A percentile compares a stretch with the other conserved stretches of the same genome.
These are phyloP conservation scores for Suhomyces ambrosiae DNA, from an alignment of 1,139 yeast species.

Conservation along the genomic window DNA sequence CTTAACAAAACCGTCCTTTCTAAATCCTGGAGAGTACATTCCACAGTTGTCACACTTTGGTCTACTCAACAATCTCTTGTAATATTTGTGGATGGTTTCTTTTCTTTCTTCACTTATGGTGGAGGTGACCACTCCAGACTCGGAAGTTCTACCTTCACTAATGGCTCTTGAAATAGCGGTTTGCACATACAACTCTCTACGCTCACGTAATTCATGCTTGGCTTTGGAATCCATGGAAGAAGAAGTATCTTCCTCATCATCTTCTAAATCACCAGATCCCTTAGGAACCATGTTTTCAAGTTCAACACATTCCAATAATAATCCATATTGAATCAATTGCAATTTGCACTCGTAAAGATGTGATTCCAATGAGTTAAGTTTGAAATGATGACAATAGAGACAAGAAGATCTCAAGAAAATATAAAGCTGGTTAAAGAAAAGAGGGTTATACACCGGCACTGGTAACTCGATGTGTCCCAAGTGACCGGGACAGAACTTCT, in stretches of 20 bases:
- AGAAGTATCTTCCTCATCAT: conserved; percentile 23
- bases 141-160: conserved; percentile 70
- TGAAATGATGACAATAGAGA: conserved; percentile 86
- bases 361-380: conserved; percentile 65
- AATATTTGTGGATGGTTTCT: conserved; percentile 69
- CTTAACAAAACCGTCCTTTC: conserved; percentile 94
- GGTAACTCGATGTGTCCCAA: conserved; percentile 98
- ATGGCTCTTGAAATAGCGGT: conserved; percentile 73
- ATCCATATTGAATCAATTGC: conserved; percentile 82
- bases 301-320: conserved; percentile 74
- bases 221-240: conserved; percentile 39
- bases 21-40: conserved; percentile 88
- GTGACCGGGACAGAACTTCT: conserved; percentile 95
- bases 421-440: conserved; percentile 90
- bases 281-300: conserved; percentile 61
- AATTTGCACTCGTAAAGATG: conserved; percentile 81
- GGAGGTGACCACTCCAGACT: conserved; percentile 74
- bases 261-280: conserved; percentile 31
- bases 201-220: conserved; percentile 51
- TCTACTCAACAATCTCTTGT: conserved; percentile 69
- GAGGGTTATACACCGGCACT: conserved; percentile 90
- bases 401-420: conserved; percentile 82
- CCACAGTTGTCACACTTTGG: conserved; percentile 95
- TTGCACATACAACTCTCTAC: conserved; percentile 73
- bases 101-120: conserved; percentile 89